Evolutionary conservation across 805 yeast species (phyloP), one percentile per base, ranked within the genome.

Genomic region (Candida gorgasii): DNA sequence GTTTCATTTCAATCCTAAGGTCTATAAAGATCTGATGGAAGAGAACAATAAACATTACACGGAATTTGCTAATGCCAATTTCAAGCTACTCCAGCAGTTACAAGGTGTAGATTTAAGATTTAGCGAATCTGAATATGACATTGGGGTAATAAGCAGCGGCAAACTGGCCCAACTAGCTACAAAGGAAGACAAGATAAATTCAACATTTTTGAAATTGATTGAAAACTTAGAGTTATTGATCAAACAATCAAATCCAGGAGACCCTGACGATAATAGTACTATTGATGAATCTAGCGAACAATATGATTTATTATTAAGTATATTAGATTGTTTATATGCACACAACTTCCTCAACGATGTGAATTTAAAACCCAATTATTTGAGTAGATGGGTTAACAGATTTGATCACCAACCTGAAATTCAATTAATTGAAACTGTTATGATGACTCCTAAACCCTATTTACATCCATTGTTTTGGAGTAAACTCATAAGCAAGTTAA

Each of bases 381-480:
- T 81, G 26, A 60, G 73, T 12, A 73, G 69, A 36, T 86, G 93
- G 93, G 68, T 83, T 18, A 86, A 86, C 54, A 71, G 79, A 43
- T 80, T 83, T 22, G 87, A 84, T 55, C 80, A 83, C 4, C 77
- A 78, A 50, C 90, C 90, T 1, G 79, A 74, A 44, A 67, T 68
- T 14, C 77, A 72, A 19, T 59, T 76, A 23, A 67, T 76, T 3
- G 75, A 78, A 40, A 67, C 60, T 33, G 75, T 75, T 8, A 65
- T 70, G 72, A 61, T 73, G 52, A 63, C 61, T 15, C 75, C 70
- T 1, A 63, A 57, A 35, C 82, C 80, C 7, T 77, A 69, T 55
- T 53, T 55, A 42, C 80, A 73, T 50, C 69, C 76, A 2, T 63
- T 63, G 31, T 86, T 86, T 52, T 86, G 89, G 89, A 75, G 68